Conservation (phyloP, 169 alveolate species). For the Plasmodium knowlesi region DNA sequence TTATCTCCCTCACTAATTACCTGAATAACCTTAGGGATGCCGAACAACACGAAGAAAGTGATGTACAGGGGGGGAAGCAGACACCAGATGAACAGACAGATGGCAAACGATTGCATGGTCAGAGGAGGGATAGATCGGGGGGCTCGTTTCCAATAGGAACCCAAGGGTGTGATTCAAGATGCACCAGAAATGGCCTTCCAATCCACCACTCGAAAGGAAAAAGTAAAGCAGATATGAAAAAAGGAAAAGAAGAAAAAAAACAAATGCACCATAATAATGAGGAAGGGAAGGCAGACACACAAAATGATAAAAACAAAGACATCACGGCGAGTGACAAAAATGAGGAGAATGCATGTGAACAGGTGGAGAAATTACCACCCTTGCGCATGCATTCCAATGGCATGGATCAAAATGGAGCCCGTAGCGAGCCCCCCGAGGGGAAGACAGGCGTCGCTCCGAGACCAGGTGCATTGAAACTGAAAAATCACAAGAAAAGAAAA, state of each 20-base stretch:
- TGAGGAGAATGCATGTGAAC: neutral
- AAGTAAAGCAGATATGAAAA: neutral
- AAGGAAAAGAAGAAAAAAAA: constrained; percentile 6
- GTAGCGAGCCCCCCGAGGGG: neutral
- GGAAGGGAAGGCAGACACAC: neutral
- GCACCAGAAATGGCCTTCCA: neutral
- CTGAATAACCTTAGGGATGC: neutral
- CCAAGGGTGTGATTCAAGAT: neutral
- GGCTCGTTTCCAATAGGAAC: neutral
- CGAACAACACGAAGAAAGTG: neutral
- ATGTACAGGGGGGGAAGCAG: neutral
- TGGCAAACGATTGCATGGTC: too few species aligned
- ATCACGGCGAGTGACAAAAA: neutral
- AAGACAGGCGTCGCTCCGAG: neutral
- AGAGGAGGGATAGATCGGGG: neutral
- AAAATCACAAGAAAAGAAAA: neutral
- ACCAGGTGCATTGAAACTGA: neutral
- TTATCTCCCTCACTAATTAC: constrained; percentile 20
- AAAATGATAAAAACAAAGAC: neutral
- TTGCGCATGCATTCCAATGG: neutral
- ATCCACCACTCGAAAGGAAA: neutral
- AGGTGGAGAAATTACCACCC: neutral
- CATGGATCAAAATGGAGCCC: neutral
- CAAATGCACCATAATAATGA: neutral
- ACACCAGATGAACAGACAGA: too few species aligned